Evolutionary conservation across 106 monocot genomes (phyloP).

Genomic region (Dioscorea dumetorum): DNA sequence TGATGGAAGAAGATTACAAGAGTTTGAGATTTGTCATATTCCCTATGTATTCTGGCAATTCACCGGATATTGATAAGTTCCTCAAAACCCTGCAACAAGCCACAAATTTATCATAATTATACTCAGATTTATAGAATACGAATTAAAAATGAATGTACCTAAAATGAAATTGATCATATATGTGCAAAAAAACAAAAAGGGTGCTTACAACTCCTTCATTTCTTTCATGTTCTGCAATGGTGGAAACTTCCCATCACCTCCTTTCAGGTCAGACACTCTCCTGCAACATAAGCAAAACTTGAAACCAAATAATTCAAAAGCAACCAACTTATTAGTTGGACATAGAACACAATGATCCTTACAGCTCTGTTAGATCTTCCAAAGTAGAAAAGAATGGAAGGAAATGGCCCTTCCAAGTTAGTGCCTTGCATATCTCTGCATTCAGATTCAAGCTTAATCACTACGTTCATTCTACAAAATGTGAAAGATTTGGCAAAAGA

Average conservation of each 20-base stretch:
- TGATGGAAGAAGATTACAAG: conserved; percentile 15
- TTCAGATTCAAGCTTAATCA: too few relatives aligned
- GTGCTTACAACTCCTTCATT: conserved; percentile 28
- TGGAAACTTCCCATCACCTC: conserved; percentile 39
- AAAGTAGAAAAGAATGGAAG: conserved; percentile 24
- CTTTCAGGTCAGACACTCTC: conserved; percentile 36
- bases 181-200: neutral
- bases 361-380: conserved; percentile 29
- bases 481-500: neutral
- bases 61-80: conserved; percentile 42
- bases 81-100: conserved; percentile 38
- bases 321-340: too few relatives aligned
- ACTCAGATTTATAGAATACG: neutral
- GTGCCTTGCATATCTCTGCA: conserved; percentile 62
- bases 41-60: conserved; percentile 44
- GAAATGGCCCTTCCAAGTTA: conserved; percentile 46
- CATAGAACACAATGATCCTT: neutral
- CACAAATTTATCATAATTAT: neutral
- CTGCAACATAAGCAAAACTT: conserved; percentile 10
- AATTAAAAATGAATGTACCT: neutral
- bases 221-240: conserved; percentile 32
- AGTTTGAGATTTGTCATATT: conserved; percentile 13
- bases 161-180: neutral
- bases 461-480: neutral
- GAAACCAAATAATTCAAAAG: too few relatives aligned